These are phyloP conservation scores for Phytomonas sp. DNA, from an alignment of 208 protist species.

Conservation along the genomic window DNA sequence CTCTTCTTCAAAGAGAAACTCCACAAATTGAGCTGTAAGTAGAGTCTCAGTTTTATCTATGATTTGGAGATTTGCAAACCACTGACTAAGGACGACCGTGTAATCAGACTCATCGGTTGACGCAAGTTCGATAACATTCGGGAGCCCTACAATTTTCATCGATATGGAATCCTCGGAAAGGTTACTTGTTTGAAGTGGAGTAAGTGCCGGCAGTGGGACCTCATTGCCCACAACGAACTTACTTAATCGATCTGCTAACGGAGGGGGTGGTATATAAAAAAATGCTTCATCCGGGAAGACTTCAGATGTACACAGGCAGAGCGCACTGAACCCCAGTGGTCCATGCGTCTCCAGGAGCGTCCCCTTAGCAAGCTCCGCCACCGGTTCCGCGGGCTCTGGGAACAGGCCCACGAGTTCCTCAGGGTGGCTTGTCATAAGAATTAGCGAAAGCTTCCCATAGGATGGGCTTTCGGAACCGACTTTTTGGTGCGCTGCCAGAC, in stretches of 20 bases:
- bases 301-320: slow-evolving; percentile 58
- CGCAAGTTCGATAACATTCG: slow-evolving; percentile 61
- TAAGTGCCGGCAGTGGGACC: slow-evolving; percentile 40
- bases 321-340: slow-evolving; percentile 45
- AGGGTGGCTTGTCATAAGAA: slow-evolving; percentile 48
- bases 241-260: slow-evolving; percentile 18
- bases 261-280: slow-evolving; percentile 23
- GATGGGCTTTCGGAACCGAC: slow-evolving; percentile 50
- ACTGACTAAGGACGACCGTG: slow-evolving; percentile 57
- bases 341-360: slow-evolving; percentile 32
- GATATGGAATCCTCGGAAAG: slow-evolving; percentile 18
- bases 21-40: slow-evolving; percentile 50
- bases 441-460: slow-evolving; percentile 63
- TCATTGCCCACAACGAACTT: slow-evolving; percentile 25
- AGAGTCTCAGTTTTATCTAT: slow-evolving; percentile 24
- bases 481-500: slow-evolving; percentile 59
- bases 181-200: slow-evolving; percentile 24
- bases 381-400: slow-evolving; percentile 20
- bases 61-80: slow-evolving; percentile 43
- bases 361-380: slow-evolving; percentile 27
- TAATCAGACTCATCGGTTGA: slow-evolving; percentile 35
- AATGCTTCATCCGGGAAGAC: slow-evolving; percentile 47
- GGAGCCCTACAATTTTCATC: slow-evolving; percentile 47
- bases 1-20: slow-evolving; percentile 34
- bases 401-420: slow-evolving; percentile 24